A percentile compares a stretch with the other conserved stretches of the same genome.
Evolutionary conservation across 805 yeast species (phyloP).

Genomic region (Suhomyces sp.): DNA sequence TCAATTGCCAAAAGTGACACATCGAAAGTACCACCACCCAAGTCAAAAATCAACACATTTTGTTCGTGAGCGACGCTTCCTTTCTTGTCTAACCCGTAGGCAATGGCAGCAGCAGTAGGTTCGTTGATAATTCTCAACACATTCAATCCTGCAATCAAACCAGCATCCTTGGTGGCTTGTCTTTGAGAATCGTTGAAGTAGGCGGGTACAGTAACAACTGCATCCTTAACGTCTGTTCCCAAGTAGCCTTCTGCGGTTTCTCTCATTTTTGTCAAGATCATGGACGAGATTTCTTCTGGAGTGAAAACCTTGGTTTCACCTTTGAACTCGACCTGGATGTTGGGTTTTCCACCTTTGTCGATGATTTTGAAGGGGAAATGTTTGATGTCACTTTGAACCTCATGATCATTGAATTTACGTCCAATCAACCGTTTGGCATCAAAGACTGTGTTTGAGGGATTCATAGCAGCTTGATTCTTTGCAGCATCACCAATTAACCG

Average conservation of each 20-base stretch:
- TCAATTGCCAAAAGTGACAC: constrained; percentile 85
- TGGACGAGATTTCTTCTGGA: constrained; percentile 93
- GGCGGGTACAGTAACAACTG: constrained; percentile 45
- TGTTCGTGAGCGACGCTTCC: constrained; percentile 61
- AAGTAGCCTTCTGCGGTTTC: constrained; percentile 90
- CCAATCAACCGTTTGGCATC: constrained; percentile 96
- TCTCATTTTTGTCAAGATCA: constrained; percentile 90
- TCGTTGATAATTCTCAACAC: constrained; percentile 45
- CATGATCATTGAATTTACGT: constrained; percentile 72
- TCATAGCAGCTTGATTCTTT: constrained; percentile 97
- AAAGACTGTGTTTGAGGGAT: constrained; percentile 89
- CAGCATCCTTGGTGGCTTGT: constrained; percentile 47
- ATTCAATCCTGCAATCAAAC: constrained; percentile 46
- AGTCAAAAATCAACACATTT: constrained; percentile 87
- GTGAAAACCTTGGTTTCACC: constrained; percentile 86
- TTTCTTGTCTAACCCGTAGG: constrained; percentile 50
- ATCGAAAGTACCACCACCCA: constrained; percentile 98
- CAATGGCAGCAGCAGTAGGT: constrained; percentile 48
- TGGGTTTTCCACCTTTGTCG: constrained; percentile 82
- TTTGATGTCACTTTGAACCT: constrained; percentile 75
- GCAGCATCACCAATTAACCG: constrained; percentile 97
- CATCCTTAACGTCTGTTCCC: constrained; percentile 71
- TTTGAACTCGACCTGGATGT: constrained; percentile 80
- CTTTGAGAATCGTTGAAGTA: constrained; percentile 45
- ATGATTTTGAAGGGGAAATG: constrained; percentile 86